Percentiles rank a stretch among this genome's conserved stretches.
phyloP scores from a whole-genome alignment of 2,329 filamentous ascomycete genomes.

The Penicillium sp. region DNA sequence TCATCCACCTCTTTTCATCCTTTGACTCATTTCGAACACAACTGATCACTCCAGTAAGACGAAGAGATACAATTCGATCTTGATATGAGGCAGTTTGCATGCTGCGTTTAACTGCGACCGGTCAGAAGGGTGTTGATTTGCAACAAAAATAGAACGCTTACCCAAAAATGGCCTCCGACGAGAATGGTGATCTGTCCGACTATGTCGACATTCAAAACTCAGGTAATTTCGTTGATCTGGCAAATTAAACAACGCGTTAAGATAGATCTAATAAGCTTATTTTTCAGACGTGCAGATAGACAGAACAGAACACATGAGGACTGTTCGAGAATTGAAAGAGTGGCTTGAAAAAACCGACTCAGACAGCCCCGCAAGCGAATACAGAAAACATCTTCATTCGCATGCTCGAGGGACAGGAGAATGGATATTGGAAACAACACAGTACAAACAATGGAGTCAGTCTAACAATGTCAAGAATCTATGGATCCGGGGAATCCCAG shows the following conservation, averaged over 20 bases:
- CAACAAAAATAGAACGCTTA: neutral
- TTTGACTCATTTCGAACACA: neutral
- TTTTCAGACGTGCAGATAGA: neutral
- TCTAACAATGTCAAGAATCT: slow-evolving; percentile 11
- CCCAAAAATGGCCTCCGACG: neutral
- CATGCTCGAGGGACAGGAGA: slow-evolving; percentile 16
- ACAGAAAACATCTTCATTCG: neutral
- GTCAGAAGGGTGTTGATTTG: neutral
- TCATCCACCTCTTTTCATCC: neutral
- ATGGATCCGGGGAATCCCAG: slow-evolving; percentile 30
- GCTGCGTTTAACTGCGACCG: neutral
- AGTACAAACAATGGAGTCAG: slow-evolving; percentile 18
- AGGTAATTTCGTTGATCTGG: neutral
- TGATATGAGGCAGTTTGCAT: neutral
- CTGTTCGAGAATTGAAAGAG: neutral
- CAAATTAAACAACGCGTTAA: neutral
- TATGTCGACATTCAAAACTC: neutral
- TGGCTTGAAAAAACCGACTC: slow-evolving; percentile 3
- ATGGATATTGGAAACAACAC: slow-evolving; percentile 18
- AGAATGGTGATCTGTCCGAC: neutral
- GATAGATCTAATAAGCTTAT: neutral
- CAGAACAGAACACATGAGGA: neutral
- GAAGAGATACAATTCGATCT: neutral
- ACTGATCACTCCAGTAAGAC: neutral
- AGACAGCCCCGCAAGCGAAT: neutral